These are phyloP conservation scores for Penicillium sp. DNA, from an alignment of 2,329 filamentous ascomycete genomes.

Conservation along the genomic window DNA sequence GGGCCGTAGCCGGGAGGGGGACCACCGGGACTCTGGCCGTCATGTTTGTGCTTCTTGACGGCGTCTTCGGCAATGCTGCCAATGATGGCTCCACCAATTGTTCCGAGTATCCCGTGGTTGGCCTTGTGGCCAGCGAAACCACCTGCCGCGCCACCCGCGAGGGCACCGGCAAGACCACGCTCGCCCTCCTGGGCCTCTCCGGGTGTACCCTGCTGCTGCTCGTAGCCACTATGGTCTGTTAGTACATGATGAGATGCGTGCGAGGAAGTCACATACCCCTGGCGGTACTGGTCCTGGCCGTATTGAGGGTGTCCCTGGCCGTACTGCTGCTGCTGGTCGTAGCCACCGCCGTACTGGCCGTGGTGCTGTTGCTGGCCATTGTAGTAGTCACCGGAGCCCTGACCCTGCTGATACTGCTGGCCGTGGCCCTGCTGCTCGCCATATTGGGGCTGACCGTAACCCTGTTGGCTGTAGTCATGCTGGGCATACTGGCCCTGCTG, in stretches of 20 bases:
- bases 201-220: slow-evolving; percentile 29
- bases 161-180: slow-evolving; percentile 45
- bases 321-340: slow-evolving; percentile 22
- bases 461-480: slow-evolving; percentile 20
- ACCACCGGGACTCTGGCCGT: slow-evolving; percentile 29
- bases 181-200: slow-evolving; percentile 43
- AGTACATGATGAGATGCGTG: slow-evolving; percentile 5
- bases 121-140: slow-evolving; percentile 47
- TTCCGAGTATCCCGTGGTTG: slow-evolving; percentile 47
- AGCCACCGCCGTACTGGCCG: slow-evolving; percentile 23
- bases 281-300: slow-evolving; percentile 29
- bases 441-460: slow-evolving; percentile 10
- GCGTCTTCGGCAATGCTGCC: slow-evolving; percentile 46
- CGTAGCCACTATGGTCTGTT: slow-evolving; percentile 22
- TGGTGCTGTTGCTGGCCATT: slow-evolving; percentile 18
- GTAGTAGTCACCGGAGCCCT: slow-evolving; percentile 18
- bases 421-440: slow-evolving; percentile 22
- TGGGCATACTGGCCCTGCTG: slow-evolving; percentile 7
- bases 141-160: slow-evolving; percentile 46
- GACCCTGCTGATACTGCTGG: slow-evolving; percentile 23
- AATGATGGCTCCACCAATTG: slow-evolving; percentile 46
- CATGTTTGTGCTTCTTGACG: slow-evolving; percentile 42
- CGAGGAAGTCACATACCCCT: slow-evolving; percentile 22
- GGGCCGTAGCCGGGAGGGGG: slow-evolving; percentile 21
- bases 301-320: slow-evolving; percentile 22